Conservation (phyloP, 345 rosid species). For the Eucalyptus cloeziana region DNA sequence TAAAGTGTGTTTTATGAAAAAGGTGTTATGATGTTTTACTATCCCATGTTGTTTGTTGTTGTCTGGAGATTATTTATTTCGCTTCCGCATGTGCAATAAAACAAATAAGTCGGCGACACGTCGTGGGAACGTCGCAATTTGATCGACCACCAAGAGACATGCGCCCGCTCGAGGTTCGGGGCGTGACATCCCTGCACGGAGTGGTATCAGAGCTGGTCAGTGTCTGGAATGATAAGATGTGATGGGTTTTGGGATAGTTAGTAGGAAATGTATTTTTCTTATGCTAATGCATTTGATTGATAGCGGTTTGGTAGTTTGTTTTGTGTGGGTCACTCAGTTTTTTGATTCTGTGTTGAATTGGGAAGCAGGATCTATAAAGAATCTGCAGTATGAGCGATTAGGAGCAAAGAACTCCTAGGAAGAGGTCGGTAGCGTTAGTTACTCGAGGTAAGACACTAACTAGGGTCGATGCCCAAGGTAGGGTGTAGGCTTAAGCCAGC, state of each 20-base stretch:
- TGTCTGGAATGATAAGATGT: too few species aligned
- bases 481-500: accelerated
- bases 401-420: accelerated
- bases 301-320: too few species aligned
- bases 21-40: too few species aligned
- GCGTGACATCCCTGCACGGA: accelerated
- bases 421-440: too few species aligned
- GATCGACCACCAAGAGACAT: accelerated
- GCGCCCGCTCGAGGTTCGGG: accelerated
- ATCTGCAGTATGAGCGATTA: too few species aligned
- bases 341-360: too few species aligned
- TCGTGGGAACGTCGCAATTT: accelerated
- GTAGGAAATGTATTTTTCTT: accelerated
- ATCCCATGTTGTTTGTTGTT: accelerated
- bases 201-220: accelerated
- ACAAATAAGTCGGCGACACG: accelerated
- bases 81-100: too few species aligned
- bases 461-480: accelerated
- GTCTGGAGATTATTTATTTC: too few species aligned
- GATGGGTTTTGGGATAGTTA: too few species aligned
- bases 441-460: too few species aligned
- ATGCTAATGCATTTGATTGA: accelerated
- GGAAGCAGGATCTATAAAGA: accelerated
- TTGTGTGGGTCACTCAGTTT: too few species aligned
- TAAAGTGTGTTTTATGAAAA: too few species aligned